Base-by-base conservation (phyloP, 2,329 filamentous ascomycete genomes). In the Penicillium verrucosum region DNA sequence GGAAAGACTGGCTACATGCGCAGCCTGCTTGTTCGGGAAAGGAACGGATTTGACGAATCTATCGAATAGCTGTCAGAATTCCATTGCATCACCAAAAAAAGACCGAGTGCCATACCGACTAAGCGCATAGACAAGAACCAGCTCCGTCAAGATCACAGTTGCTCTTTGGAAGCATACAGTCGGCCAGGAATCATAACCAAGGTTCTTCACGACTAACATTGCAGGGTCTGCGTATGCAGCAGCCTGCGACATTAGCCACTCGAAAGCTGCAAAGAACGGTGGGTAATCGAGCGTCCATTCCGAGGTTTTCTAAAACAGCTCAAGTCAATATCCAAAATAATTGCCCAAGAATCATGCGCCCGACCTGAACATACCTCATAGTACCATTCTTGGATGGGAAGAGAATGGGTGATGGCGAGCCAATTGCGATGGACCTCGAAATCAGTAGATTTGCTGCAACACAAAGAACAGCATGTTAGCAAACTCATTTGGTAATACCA, bases 231-330 rank as follows among this genome's bases (percentile, higher is more conserved):
- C 82, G 70, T 89, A 84, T 62, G 81, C 84, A 27, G 92, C 94
- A 56, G 86, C 80, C 68, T 94, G 89, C 45, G 93, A 94, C 67
- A 99, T 82, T 43, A 86, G 73, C 91, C 91, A 97, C 81, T 99
- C 94, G 77, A 97, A 97, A 73, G 89, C 92, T 65, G 94, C 94
- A 71, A 99, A 99, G 78, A 97, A 97, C 8, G 94, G 94, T 32
- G 94, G 94, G 73, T 99, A 99, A 78, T 99, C 94, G 70, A 99
- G 87, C 0, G 94, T 99, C 94, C 94, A 99, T 90, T 97, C 91
- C 57, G 94, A 99, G 2, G 92, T 96, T 78, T 92, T 89, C 81
- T 87, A 65, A 36, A 43, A 30, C 85, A 60, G n/a, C 7, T 14
- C 8, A 21, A 53, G 56, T 58, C 36, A 58, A 37, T 41, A 45